Conservation (phyloP, 208 protist species). For the Endotrypanum monterogeii region DNA sequence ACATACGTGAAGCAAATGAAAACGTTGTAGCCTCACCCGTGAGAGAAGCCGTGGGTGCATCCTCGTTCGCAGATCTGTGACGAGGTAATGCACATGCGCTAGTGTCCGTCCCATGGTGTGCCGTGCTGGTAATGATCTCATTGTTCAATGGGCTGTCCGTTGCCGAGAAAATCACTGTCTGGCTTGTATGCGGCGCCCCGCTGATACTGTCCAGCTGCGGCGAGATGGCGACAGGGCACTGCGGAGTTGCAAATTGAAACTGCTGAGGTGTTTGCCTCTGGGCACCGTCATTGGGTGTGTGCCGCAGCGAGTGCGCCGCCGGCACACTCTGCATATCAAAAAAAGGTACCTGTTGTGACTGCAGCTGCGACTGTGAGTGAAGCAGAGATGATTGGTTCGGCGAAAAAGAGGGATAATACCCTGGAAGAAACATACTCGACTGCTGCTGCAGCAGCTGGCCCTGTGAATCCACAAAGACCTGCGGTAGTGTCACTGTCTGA, state of each 20-base stretch:
- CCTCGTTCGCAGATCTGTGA: not conserved
- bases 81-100: not conserved
- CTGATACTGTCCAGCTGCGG: slow-evolving; percentile 21
- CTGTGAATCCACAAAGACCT: slow-evolving; percentile 21
- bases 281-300: not conserved
- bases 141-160: slow-evolving; percentile 13
- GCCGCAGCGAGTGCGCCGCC: not conserved
- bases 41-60: not conserved
- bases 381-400: no score
- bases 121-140: not conserved
- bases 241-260: not conserved
- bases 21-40: not conserved
- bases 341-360: slow-evolving; percentile 13
- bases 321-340: not conserved
- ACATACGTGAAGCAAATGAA: not conserved
- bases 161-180: slow-evolving; percentile 4
- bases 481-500: slow-evolving; percentile 13
- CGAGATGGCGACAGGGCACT: slow-evolving; percentile 9
- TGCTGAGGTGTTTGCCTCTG: not conserved
- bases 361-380: slow-evolving; percentile 2
- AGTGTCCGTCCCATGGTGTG: not conserved
- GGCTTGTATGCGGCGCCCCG: slow-evolving; percentile 6
- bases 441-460: slow-evolving; percentile 10
- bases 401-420: slow-evolving; percentile 11
- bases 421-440: slow-evolving; percentile 15